Base-by-base conservation (phyloP, 1,139 yeast genomes). In the Neolecta irregularis region DNA sequence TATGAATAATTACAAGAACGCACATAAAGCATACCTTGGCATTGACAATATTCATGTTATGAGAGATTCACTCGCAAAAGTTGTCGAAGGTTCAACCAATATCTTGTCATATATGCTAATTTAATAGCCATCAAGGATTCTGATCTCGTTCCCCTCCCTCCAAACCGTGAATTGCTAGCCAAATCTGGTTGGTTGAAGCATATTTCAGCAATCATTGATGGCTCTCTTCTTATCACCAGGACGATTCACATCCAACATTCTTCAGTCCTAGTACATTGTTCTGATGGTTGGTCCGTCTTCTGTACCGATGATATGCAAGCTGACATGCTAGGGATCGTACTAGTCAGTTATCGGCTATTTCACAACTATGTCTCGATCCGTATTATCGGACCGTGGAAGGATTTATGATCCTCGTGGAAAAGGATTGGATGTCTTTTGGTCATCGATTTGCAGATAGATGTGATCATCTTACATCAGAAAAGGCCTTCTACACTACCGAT, bases 281-380 rank as follows among this genome's bases (percentile, higher is more conserved):
- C 95, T 0, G 98, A 88, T 58, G 98, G 98, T 1, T 88, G 98
- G 98, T n/a, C n/a, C n/a, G n/a, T n/a, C n/a, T n/a, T n/a, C n/a
- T n/a, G n/a, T n/a, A n/a, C n/a, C n/a, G n/a, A n/a, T n/a, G n/a
- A n/a, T n/a, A n/a, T n/a, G n/a, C n/a, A n/a, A n/a, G n/a, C n/a
- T n/a, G n/a, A n/a, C n/a, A n/a, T n/a, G n/a, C n/a, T n/a, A n/a
- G n/a, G n/a, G 98, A 88, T 53, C 63, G 98, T 41, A 91, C 98
- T 0, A 72, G 95, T 0, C 96, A 88, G 51, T 69, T 85, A 1
- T 69, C 85, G 6, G 77, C 94, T 3, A 58, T 88, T 41, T 72
- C 85, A 30, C 92, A 88, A 54, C 58, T 91, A 5, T 80, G 93
- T 50, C 62, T 85, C 16, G 98, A 91, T 54, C 96, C 96, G 0